phyloP scores from a whole-genome alignment of 345 rosid genomes.

The Gossypium raimondii region DNA sequence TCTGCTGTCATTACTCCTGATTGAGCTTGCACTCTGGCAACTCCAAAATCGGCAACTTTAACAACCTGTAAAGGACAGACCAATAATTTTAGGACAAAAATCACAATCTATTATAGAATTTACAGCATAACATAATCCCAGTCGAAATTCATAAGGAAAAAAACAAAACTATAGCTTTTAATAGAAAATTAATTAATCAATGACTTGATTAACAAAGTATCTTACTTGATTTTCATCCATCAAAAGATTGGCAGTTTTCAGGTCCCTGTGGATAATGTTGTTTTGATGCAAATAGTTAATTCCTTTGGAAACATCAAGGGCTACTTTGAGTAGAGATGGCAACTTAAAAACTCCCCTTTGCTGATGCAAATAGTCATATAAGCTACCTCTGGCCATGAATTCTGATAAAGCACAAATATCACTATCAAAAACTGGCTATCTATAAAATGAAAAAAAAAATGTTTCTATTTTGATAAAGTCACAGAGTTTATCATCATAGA shows the following conservation, averaged over 20 bases:
- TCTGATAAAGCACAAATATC: conserved; percentile 46
- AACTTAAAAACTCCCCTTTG: conserved; percentile 76
- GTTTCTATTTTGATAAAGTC: neutral
- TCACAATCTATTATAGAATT: neutral
- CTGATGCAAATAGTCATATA: conserved; percentile 85
- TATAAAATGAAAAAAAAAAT: conserved; percentile 13
- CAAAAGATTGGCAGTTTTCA: conserved; percentile 93
- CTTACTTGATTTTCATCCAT: conserved; percentile 98
- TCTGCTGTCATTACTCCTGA: conserved; percentile 97
- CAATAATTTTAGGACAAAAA: conserved; percentile 11
- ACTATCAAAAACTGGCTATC: conserved; percentile 17
- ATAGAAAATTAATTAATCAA: neutral
- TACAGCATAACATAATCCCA: neutral
- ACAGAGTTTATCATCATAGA: neutral
- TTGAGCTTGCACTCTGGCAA: conserved; percentile 86
- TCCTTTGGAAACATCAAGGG: conserved; percentile 86
- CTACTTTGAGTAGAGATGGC: conserved; percentile 77
- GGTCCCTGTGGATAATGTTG: conserved; percentile 91
- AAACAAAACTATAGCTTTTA: neutral
- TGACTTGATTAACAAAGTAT: conserved; percentile 4
- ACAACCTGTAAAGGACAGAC: conserved; percentile 58
- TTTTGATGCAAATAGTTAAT: conserved; percentile 96
- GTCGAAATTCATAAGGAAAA: neutral
- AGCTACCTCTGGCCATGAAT: conserved; percentile 91
- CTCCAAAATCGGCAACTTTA: conserved; percentile 98